Evolutionary conservation across 768 basidiomycete genomes (phyloP), one percentile per base, ranked within the genome.

Genomic region (Kwoniella dejecticola): DNA sequence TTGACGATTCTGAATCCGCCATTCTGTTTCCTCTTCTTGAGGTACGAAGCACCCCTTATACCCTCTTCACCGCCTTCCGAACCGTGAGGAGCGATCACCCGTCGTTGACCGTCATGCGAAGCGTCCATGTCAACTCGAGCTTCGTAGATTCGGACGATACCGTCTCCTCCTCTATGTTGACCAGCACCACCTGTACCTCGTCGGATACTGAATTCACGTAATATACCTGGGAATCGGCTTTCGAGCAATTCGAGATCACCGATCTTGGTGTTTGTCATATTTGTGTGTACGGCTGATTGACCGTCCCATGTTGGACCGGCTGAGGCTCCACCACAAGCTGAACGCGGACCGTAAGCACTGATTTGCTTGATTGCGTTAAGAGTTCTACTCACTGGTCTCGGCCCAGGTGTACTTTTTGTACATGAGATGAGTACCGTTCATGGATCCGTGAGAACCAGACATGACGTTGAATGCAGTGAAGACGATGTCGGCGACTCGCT

Each of bases 401-500:
- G 94, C 72, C 90, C 91, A 0, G 91, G 93, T 23, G 91, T 91
- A 53, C 87, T 88, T 4, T 90, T 93, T 70, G 44, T 64, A 64
- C 50, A 59, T 55, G 26, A 64, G 21, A 21, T 59, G 57, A 2
- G 63, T 64, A 13, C 57, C 57, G 31, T 64, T 64, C 63, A 64
- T 64, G 0, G 63, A 59, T 26, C 63, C 63, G n/a, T 64, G 63
- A 33, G 63, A 64, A n/a, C 63, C 63, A 30, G 63, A 59, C 57
- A 64, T 59, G 31, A 60, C 57, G 31, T 89, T 84, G 82, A 97
- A 96, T 0, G 93, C 92, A 75, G 89, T 91, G 38, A 97, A 81
- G 30, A 97, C 89, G 2, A 95, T 92, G 72, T 97, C 94, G 1
- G 94, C 90, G 42, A 96, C 90, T 17, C 94, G 84, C 72, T 95